These are phyloP conservation scores for Cnidoscolus chayamansa DNA, from an alignment of 441 rosid species.

Conservation along the genomic window DNA sequence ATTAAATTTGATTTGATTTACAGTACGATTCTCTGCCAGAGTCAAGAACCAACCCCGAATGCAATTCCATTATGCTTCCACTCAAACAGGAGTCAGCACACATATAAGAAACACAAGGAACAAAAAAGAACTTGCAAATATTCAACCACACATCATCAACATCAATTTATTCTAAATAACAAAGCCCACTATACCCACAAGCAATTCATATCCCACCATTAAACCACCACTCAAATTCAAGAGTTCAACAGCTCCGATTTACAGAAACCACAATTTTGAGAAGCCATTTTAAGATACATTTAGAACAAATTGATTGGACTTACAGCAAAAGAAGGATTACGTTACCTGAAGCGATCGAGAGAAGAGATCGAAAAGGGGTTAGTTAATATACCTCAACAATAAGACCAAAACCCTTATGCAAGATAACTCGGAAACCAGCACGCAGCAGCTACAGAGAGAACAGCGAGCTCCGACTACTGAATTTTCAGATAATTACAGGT, in stretches of 20 bases:
- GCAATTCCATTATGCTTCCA: neutral
- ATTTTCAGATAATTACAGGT: neutral
- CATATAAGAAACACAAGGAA: constrained; percentile 2
- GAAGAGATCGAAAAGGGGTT: neutral
- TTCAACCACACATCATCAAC: neutral
- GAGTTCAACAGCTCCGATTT: neutral
- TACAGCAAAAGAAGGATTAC: neutral
- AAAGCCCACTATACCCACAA: neutral
- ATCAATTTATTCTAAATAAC: neutral
- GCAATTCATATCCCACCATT: neutral
- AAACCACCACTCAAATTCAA: neutral
- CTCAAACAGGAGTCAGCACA: neutral
- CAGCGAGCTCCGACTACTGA: neutral
- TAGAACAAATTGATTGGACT: neutral
- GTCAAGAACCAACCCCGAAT: neutral
- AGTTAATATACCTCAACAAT: neutral
- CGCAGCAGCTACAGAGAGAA: neutral
- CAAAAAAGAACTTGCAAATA: neutral
- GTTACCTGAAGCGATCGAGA: neutral
- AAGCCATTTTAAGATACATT: neutral
- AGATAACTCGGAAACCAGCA: neutral
- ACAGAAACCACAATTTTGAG: neutral
- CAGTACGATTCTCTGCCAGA: neutral
- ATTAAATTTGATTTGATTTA: neutral
- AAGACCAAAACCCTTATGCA: neutral